Base-by-base conservation (phyloP, 345 rosid genomes). In the Linum lewisii region DNA sequence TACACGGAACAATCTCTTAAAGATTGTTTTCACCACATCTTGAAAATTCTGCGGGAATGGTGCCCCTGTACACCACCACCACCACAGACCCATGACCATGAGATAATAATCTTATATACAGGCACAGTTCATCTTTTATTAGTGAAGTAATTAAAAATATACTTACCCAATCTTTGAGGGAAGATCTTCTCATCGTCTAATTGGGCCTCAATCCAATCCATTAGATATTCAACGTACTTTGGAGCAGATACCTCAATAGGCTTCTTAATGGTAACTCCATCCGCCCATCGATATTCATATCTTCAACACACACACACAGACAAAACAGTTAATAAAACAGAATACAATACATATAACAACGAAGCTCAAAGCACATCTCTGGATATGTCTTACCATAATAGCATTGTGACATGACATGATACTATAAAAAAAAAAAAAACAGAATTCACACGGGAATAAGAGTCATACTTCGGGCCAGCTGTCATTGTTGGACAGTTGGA, bases 211-310 rank as follows among this genome's bases (percentile, higher is more conserved):
- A 85, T 82, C 92, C 92, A 85, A 56, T 85, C 86, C 88, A 85
- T 85, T 69, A 82, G 66, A 72, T 78, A 81, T 32, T 85, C 92
- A 0, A 79, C 92, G 23, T 85, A 82, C 38, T 81, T 82, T 2
- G 92, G 88, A 73, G 92, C 92, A 37, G 92, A 85, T 22, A 85
- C 92, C 72, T 82, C 81, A 6, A 82, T 78, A 3, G 92, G 92
- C 62, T 79, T 82, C 81, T 82, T 85, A n/a, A 85, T 71, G 19
- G 68, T 62, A 18, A 82, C 83, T 20, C 92, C 92, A 69, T 85
- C 92, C 0, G 92, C 88, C 92, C 92, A 81, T 72, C 86, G 77
- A 66, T 85, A 85, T 68, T 81, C 88, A 2, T 85, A 85, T 54
- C 91, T 84, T 69, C 55, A 61, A 23, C 47, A n/a, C n/a, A n/a